Base-by-base conservation (phyloP, 257 asterid genomes). In the Rehmannia glutinosa region DNA sequence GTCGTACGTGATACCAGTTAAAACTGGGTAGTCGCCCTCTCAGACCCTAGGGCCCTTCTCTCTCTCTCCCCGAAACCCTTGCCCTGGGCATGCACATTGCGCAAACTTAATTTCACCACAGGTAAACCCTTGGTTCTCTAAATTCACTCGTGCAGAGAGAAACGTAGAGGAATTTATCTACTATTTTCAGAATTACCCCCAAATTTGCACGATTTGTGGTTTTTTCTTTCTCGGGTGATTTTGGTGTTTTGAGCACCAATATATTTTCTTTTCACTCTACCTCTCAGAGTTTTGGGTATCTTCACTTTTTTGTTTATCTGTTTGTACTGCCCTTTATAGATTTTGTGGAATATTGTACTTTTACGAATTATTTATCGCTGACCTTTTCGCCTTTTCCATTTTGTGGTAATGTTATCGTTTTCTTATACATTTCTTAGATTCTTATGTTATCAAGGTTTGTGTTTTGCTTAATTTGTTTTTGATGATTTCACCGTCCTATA, bases 41-140 rank as follows among this genome's bases (percentile, higher is more conserved):
- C 77, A 45, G 51, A 42, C 27, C 15, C 63, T 5, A 52, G 64
- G 77, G 24, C 42, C 68, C 61, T 35, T 15, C 32, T 71, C 64
- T 50, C 13, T 62, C 21, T 36, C 68, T 38, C 38, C 32, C 65
- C 28, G 24, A 45, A 66, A 66, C 69, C 78, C 78, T 46, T 23
- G 52, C 59, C 38, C 28, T n/a, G n/a, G 64, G 38, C 68, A 75
- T 38, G 57, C 60, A 46, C 72, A 56, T 64, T 42, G 41, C 49
- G 25, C 62, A 5, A 46, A 39, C 52, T 35, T 42, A 42, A 75
- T 63, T 59, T 68, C 51, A 36, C 66, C 57, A 49, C 52, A 35
- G 72, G 68, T 69, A 54, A 68, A 19, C 35, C 52, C 36, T 25
- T 12, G 6, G 13, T 53, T 33, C 65, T 39, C 41, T 25, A 11